Conservation (phyloP, 352 stramenopile species). For the Globisporangium viniferum region DNA sequence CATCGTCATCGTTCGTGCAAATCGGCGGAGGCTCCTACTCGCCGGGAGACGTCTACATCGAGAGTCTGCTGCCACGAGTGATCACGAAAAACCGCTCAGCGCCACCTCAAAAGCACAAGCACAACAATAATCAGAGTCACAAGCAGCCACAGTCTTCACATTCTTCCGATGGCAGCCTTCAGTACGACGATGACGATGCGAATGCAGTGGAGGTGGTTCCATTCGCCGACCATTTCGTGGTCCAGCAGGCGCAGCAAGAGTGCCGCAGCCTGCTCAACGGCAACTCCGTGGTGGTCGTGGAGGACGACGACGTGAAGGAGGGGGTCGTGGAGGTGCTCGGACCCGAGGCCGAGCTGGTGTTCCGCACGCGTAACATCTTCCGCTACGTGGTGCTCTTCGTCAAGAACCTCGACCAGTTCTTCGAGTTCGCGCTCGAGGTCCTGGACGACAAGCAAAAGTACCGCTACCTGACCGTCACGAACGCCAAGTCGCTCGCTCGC, state of each 20-base stretch:
- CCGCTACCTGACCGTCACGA: slow-evolving; percentile 61
- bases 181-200: slow-evolving; percentile 13
- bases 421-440: slow-evolving; percentile 68
- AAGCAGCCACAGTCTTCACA: background rate
- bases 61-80: slow-evolving; percentile 52
- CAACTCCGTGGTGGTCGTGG: slow-evolving; percentile 61
- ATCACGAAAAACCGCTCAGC: background rate
- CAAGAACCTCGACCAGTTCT: slow-evolving; percentile 73
- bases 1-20: slow-evolving; percentile 40
- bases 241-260: slow-evolving; percentile 57
- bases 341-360: slow-evolving; percentile 65
- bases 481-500: slow-evolving; percentile 60
- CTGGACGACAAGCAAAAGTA: slow-evolving; percentile 70
- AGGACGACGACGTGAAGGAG: slow-evolving; percentile 76
- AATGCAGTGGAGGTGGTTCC: slow-evolving; percentile 27
- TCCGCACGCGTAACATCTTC: slow-evolving; percentile 65
- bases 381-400: slow-evolving; percentile 83
- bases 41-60: slow-evolving; percentile 50
- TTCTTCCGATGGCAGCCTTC: background rate
- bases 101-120: background rate
- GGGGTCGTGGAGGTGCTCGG: slow-evolving; percentile 74
- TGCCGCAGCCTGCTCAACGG: slow-evolving; percentile 59
- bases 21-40: slow-evolving; percentile 55
- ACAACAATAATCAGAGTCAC: background rate
- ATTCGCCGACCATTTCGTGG: slow-evolving; percentile 44